Base-by-base conservation (phyloP, 2,329 filamentous ascomycete genomes). In the Cephalotrichum gorgonifer region DNA sequence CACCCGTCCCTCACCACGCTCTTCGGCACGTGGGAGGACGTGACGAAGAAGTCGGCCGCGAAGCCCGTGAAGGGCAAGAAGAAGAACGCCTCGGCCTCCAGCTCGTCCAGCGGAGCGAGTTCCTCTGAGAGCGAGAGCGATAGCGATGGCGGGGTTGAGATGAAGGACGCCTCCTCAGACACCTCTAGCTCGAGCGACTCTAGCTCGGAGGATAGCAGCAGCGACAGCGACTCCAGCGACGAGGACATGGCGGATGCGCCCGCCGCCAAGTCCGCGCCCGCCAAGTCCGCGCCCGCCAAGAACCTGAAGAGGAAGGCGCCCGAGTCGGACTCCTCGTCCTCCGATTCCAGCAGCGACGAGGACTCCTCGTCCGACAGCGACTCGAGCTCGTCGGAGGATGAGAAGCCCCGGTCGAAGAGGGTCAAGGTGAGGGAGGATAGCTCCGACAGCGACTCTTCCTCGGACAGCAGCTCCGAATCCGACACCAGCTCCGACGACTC, bases 391-490 rank as follows among this genome's bases (percentile, higher is more conserved):
- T 46, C 52, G 41, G 43, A 50, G 14, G 47, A 50, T 20, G 33
- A 39, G 47, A 50, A 51, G 44, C 49, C 71, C 3, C 68, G 68
- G 52, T 55, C 64, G 25, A 82, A 82, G 68, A 81, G 79, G 64
- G 61, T 62, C 53, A 73, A 71, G 60, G 68, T 65, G 27, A 59
- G 31, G 25, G 28, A 44, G 47, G 30, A 35, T 27, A 48, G 41
- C 41, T 25, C 41, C 22, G 35, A 41, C 20, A 26, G 22, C 11
- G 41, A 43, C n/a, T 43, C 41, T 28, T 54, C 56, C 5, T 56
- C 55, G 22, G 41, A 43, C 15, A 43, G 41, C 41, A 25, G 22
- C 31, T 64, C 61, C 8, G 58, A 57, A 17, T 46, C 28, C 38
- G 44, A 44, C 11, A 39, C 14, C 35, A 17, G 14, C 11, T 41